Conservation (phyloP, 495 filamentous ascomycete species). For the Neurospora sp. region DNA sequence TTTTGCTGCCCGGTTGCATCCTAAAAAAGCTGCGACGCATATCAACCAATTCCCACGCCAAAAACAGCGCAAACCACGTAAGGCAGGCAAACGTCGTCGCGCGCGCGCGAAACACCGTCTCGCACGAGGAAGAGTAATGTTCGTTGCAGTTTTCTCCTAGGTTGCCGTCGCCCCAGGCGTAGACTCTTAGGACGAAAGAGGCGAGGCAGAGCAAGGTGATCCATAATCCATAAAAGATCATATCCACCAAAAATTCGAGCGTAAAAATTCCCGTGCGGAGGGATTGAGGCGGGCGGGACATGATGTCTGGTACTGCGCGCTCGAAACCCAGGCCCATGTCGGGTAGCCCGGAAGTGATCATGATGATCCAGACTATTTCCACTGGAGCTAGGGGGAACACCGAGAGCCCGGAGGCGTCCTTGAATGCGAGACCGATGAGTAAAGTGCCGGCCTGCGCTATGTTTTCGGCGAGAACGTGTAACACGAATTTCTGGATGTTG, state of each 20-base stretch:
- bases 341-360: constrained; percentile 63
- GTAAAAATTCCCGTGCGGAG: constrained; percentile 59
- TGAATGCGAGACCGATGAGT: constrained; percentile 61
- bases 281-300: constrained; percentile 59
- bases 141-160: constrained; percentile 60
- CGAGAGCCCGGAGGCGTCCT: constrained; percentile 50
- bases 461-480: constrained; percentile 65
- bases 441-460: constrained; percentile 64
- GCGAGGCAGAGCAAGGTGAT: constrained; percentile 48
- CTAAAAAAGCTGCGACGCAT: constrained; percentile 58
- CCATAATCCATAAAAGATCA: constrained; percentile 60
- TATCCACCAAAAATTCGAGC: constrained; percentile 56
- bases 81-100: constrained; percentile 68
- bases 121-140: constrained; percentile 40
- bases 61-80: constrained; percentile 61
- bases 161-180: constrained; percentile 57
- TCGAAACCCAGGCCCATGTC: constrained; percentile 70
- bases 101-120: constrained; percentile 60
- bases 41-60: constrained; percentile 66
- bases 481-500: constrained; percentile 73
- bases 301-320: constrained; percentile 55
- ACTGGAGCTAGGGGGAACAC: constrained; percentile 67
- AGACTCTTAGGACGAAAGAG: constrained; percentile 42
- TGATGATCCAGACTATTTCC: constrained; percentile 71
- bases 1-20: constrained; percentile 17